Base-by-base conservation (phyloP, 176 grass and related monocot species). In the Musa beccarii region DNA sequence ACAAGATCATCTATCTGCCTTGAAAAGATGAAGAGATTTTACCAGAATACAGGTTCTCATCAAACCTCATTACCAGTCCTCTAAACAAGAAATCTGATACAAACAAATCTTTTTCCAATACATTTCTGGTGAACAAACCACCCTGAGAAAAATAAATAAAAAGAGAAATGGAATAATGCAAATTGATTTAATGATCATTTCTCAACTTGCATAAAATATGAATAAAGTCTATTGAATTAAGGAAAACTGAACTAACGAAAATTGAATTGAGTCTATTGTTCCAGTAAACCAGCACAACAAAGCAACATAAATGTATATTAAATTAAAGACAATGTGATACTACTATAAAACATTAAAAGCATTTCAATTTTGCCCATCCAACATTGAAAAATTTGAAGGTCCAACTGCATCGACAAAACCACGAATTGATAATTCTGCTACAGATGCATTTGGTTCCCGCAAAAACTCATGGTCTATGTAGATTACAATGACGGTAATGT, bases 341-440 rank as follows among this genome's bases (percentile, higher is more conserved):
- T 15, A 8, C 25, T 68, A 68, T 68, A 11, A 34, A 12, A 34
- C 26, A 68, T 6, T 68, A 34, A 68, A 34, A 34, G 24, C 65
- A 28, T 74, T 77, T 77, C 49, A 77, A 52, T 25, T 62, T 26
- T 15, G 51, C 43, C 20, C 81, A 80, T 89, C 89, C 81, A 99
- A 76, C 63, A 79, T 87, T 68, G 95, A 87, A 86, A 88, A 88
- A 74, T 82, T 89, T 50, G 95, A 99, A 69, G 86, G 74, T 12
- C 84, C 88, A 50, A 84, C 82, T 63, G 88, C 80, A 75, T 94
- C 88, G 25, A 82, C 75, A 77, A 98, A 98, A 52, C 95, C 95
- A 12, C 88, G 95, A 69, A 98, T 81, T 14, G 95, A 98, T 59
- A 91, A 81, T 77, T 94, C 95, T 51, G 84, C 80, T 69, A 83